phyloP scores from a whole-genome alignment of 805 yeast genomes.

The Tetrapisispora pingtungensis region DNA sequence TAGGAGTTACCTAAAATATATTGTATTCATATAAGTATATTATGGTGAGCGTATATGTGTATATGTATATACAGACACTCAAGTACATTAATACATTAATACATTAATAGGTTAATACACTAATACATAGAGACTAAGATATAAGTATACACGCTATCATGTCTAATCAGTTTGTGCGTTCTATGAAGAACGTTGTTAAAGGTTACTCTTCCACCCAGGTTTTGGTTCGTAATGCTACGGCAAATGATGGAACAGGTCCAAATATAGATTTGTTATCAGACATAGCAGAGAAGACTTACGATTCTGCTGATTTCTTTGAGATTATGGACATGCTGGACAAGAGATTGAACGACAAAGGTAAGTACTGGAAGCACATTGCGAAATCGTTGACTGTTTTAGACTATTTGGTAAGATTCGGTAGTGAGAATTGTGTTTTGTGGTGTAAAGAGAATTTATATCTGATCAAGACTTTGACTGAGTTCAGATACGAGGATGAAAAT shows the following conservation, averaged over 20 bases:
- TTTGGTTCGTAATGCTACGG: conserved; percentile 83
- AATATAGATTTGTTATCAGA: conserved; percentile 73
- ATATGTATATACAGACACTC: too few relatives aligned
- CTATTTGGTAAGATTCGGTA: conserved; percentile 73
- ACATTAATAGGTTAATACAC: too few relatives aligned
- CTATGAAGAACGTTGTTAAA: conserved; percentile 63
- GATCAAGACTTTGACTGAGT: conserved; percentile 83
- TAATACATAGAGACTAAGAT: too few relatives aligned
- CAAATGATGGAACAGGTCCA: conserved; percentile 84
- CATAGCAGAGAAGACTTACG: conserved; percentile 63
- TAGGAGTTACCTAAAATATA: background rate
- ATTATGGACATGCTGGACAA: conserved; percentile 91
- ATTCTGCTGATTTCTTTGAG: conserved; percentile 66
- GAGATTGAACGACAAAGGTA: conserved; percentile 89
- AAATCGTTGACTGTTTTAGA: conserved; percentile 85
- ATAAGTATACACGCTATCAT: conserved; percentile 22
- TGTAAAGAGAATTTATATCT: conserved; percentile 79
- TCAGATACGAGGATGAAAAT: conserved; percentile 66
- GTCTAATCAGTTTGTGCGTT: conserved; percentile 73
- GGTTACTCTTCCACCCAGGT: conserved; percentile 85
- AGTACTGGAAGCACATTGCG: conserved; percentile 94
- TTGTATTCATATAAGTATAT: too few relatives aligned
- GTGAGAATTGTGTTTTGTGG: conserved; percentile 87
- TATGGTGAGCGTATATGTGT: too few relatives aligned
- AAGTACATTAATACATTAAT: too few relatives aligned